Evolutionary conservation across 2,329 filamentous ascomycete genomes (phyloP).

Genomic region (Nemania abortiva): DNA sequence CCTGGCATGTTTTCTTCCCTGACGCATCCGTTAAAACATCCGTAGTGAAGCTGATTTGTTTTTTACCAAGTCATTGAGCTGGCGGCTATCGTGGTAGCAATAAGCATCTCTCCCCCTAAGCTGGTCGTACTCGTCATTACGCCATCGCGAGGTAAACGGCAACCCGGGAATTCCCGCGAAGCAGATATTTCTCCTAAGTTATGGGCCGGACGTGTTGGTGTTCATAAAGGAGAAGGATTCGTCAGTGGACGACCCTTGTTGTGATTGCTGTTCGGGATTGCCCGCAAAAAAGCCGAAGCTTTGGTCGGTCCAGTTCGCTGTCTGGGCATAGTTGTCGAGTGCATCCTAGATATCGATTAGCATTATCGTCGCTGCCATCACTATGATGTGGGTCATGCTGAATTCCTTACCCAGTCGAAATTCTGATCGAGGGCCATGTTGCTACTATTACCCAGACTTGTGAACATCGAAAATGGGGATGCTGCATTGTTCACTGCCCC

Average conservation of each 20-base stretch:
- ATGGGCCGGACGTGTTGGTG: slow-evolving; percentile 43
- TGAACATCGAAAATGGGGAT: slow-evolving; percentile 68
- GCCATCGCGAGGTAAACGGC: background rate
- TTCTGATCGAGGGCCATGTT: slow-evolving; percentile 62
- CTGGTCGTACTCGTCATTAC: slow-evolving; percentile 9
- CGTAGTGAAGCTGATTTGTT: slow-evolving; percentile 30
- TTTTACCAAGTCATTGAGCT: background rate
- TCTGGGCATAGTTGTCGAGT: slow-evolving; percentile 69
- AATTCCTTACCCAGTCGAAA: slow-evolving; percentile 68
- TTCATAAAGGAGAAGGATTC: slow-evolving; percentile 50
- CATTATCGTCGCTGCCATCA: slow-evolving; percentile 1
- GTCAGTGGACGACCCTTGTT: slow-evolving; percentile 48
- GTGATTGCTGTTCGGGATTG: slow-evolving; percentile 47
- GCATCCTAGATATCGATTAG: slow-evolving; percentile 59
- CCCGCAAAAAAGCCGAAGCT: slow-evolving; percentile 63
- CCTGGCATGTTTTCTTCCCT: slow-evolving; percentile 11
- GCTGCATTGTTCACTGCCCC: slow-evolving; percentile 51
- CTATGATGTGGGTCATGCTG: background rate
- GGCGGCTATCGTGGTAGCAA: background rate
- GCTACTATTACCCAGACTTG: slow-evolving; percentile 55
- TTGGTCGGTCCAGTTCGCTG: slow-evolving; percentile 66
- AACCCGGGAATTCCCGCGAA: background rate
- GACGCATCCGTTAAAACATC: slow-evolving; percentile 16
- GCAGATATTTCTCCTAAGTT: background rate
- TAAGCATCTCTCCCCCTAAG: slow-evolving; percentile 1